A percentile compares a stretch with the other conserved stretches of the same genome.
phyloP scores from a whole-genome alignment of 768 basidiomycete species.

The Ephemerocybe angulata region DNA sequence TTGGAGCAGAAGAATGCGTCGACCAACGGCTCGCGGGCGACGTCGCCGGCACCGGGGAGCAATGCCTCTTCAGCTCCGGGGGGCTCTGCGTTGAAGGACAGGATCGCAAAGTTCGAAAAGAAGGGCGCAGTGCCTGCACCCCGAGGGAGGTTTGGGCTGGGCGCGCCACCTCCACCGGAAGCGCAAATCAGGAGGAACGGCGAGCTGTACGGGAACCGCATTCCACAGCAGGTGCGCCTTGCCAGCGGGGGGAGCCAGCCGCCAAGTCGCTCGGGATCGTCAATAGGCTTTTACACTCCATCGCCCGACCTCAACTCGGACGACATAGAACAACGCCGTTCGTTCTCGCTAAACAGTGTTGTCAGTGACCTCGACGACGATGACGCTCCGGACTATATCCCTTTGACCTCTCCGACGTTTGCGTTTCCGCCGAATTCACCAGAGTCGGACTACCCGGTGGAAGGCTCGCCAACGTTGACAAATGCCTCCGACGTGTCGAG shows the following conservation, averaged over 20 bases:
- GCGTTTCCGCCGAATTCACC: constrained; percentile 27
- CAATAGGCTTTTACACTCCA: constrained; percentile 12
- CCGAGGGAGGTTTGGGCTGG: constrained; percentile 69
- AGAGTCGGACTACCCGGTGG: constrained; percentile 11
- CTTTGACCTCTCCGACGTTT: constrained; percentile 28
- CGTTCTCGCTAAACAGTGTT: constrained; percentile 30
- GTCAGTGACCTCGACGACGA: constrained; percentile 19
- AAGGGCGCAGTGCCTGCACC: constrained; percentile 75
- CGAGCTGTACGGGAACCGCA: constrained; percentile 74
- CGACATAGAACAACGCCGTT: constrained; percentile 21
- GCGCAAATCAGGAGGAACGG: constrained; percentile 49
- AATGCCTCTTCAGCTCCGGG: constrained; percentile 21
- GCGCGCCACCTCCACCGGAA: constrained; percentile 54
- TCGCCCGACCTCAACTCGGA: constrained; percentile 1
- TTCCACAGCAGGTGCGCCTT: constrained; percentile 40
- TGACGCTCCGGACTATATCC: constrained; percentile 19
- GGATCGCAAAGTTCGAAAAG: constrained; percentile 77
- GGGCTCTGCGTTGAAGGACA: constrained; percentile 46
- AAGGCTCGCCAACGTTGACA: constrained; percentile 13
- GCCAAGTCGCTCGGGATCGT: constrained; percentile 11
- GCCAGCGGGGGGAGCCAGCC: constrained; percentile 21
- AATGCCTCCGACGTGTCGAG: constrained; percentile 13
- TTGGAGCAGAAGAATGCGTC: constrained; percentile 57
- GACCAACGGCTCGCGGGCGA: constrained; percentile 25
- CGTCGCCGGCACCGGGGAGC: constrained; percentile 25